Conservation (phyloP, 2,329 filamentous ascomycete genomes). For the Alternaria triticina region DNA sequence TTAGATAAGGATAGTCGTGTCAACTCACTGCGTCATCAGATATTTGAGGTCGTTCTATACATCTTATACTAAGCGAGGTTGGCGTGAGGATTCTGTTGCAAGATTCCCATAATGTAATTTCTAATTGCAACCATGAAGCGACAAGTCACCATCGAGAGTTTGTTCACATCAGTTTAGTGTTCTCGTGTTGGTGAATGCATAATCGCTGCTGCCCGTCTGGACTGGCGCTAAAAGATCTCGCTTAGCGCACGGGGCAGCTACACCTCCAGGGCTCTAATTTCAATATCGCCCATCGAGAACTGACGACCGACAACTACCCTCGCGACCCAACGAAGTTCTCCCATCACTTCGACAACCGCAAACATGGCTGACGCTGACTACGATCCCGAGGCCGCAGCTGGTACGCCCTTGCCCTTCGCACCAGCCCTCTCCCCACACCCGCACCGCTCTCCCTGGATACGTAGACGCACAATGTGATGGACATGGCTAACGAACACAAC, state of each 20-base stretch:
- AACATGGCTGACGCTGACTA: slow-evolving; percentile 90
- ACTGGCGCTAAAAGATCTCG: slow-evolving; percentile 13
- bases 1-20: not conserved
- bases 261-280: slow-evolving; percentile 8
- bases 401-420: slow-evolving; percentile 54
- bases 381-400: slow-evolving; percentile 70
- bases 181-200: not conserved
- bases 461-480: slow-evolving; percentile 15
- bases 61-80: not conserved
- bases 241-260: slow-evolving; percentile 12
- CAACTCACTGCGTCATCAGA: not conserved
- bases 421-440: slow-evolving; percentile 16
- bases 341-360: slow-evolving; percentile 58
- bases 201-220: slow-evolving; percentile 1
- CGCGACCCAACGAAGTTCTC: slow-evolving; percentile 47
- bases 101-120: too few relatives aligned
- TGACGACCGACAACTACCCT: slow-evolving; percentile 38
- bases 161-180: not conserved
- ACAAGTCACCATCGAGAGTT: not conserved
- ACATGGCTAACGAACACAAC: slow-evolving; percentile 38
- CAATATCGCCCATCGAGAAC: not conserved
- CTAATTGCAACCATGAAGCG: fast-evolving
- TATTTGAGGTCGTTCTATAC: not conserved
- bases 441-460: slow-evolving; percentile 3
- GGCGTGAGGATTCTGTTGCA: fast-evolving